Evolutionary conservation across 306 rosid genomes (phyloP).

Genomic region (Fragaria ananassa): DNA sequence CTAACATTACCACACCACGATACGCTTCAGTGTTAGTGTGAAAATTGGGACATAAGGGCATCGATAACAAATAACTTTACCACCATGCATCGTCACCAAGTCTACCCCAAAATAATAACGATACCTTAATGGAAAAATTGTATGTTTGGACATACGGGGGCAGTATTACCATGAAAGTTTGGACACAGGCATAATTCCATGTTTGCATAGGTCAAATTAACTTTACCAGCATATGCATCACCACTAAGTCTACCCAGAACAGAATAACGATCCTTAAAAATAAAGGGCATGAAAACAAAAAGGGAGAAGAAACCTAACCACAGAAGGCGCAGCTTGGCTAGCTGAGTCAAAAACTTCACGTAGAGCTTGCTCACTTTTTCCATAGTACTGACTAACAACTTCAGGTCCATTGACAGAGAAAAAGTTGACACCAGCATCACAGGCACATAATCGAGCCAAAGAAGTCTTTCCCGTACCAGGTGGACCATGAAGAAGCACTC

Average conservation of each 20-base stretch:
- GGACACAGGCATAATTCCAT: neutral
- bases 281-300: neutral
- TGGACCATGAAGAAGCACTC: conserved; percentile 93
- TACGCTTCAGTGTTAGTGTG: neutral
- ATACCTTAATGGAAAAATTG: neutral
- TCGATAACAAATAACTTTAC: neutral
- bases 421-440: conserved; percentile 65
- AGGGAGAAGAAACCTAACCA: conserved; percentile 61
- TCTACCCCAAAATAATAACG: conserved; percentile 11
- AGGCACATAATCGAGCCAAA: conserved; percentile 66
- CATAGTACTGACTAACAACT: conserved; percentile 65
- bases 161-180: neutral
- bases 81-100: conserved; percentile 10
- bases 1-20: neutral
- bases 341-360: conserved; percentile 66
- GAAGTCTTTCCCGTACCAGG: conserved; percentile 97
- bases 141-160: neutral
- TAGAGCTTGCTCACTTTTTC: conserved; percentile 85
- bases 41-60: neutral
- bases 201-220: neutral
- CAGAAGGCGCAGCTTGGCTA: conserved; percentile 70
- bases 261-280: conserved; percentile 13
- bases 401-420: conserved; percentile 81
- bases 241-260: conserved; percentile 17
- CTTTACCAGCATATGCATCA: neutral